Conservation (phyloP, 306 rosid genomes). For the Morella rubra region DNA sequence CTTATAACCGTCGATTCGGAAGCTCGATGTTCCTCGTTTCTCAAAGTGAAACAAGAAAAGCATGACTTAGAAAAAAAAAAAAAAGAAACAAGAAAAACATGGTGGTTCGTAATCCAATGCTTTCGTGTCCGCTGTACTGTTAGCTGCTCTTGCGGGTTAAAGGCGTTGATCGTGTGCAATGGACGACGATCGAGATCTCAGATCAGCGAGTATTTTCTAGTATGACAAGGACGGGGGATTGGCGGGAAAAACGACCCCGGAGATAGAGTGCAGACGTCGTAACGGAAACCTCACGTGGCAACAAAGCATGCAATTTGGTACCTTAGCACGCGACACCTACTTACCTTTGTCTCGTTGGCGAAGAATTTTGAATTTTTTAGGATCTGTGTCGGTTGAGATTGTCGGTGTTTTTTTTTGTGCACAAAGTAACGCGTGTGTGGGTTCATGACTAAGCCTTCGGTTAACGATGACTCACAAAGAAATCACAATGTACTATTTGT, state of each 20-base stretch:
- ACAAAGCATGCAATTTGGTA: neutral
- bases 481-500: no score
- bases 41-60: neutral
- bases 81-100: neutral
- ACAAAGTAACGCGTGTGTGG: no score
- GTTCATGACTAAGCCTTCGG: no score
- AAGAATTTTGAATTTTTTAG: no score
- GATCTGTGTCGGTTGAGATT: no score
- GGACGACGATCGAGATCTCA: neutral
- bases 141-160: neutral
- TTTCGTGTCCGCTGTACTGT: neutral
- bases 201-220: neutral
- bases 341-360: neutral
- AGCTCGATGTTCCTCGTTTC: constrained; percentile 11
- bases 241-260: constrained; percentile 4
- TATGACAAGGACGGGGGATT: neutral
- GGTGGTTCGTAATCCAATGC: neutral
- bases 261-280: neutral
- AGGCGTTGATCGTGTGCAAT: neutral
- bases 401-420: no score
- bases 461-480: no score
- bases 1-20: constrained; percentile 23
- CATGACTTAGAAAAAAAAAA: no score
- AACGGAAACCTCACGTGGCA: constrained; percentile 39
- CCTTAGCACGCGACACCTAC: constrained; percentile 20